Conservation (phyloP, 257 asterid genomes). For the Solanum bulbocastanum region DNA sequence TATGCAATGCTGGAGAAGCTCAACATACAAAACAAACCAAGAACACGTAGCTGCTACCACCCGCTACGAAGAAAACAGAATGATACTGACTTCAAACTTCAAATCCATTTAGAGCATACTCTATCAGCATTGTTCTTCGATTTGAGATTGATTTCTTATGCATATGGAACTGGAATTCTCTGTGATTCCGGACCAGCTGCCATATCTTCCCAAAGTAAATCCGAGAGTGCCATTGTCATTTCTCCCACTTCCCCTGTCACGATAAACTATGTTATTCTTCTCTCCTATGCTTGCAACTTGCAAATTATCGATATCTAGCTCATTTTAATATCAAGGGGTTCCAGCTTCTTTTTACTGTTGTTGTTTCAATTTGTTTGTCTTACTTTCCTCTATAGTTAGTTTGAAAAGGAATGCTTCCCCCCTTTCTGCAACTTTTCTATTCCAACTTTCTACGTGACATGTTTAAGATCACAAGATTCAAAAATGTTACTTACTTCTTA, state of each 20-base stretch:
- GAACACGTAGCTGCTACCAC: neutral
- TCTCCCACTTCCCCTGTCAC: slow-evolving; percentile 68
- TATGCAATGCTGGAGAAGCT: neutral
- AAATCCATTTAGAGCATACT: neutral
- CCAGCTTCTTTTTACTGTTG: neutral
- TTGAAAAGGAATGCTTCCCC: neutral
- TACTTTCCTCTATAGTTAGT: neutral
- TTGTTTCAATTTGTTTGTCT: neutral
- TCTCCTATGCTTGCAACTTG: neutral
- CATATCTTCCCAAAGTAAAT: slow-evolving; percentile 92
- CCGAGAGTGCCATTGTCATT: slow-evolving; percentile 81
- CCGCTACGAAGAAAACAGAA: neutral
- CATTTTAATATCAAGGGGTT: neutral
- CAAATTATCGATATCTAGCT: neutral
- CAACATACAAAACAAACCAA: neutral
- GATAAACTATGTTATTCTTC: neutral
- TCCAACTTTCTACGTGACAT: no score
- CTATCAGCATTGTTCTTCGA: neutral
- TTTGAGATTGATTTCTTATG: neutral
- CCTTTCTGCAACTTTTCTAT: neutral
- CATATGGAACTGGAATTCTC: slow-evolving; percentile 55
- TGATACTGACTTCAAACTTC: neutral
- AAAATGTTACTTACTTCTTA: no score
- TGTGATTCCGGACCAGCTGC: slow-evolving; percentile 59
- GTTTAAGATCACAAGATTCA: no score